Evolutionary conservation across 2,329 filamentous ascomycete species (phyloP).

Genomic region (Aspergillus fumigatus): DNA sequence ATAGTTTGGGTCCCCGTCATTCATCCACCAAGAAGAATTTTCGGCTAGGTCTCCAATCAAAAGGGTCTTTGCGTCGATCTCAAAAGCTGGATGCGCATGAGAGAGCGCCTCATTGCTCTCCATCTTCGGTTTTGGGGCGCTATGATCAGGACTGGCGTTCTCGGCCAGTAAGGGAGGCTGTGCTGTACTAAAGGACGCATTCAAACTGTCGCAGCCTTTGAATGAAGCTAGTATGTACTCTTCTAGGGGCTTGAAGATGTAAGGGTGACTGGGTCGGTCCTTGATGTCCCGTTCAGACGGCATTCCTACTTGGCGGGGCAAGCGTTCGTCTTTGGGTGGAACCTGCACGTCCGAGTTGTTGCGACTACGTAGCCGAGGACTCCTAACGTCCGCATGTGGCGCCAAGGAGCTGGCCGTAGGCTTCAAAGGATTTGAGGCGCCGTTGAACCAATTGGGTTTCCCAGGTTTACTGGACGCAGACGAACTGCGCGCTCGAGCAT

Average conservation of each 20-base stretch:
- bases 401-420: constrained; percentile 8
- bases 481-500: constrained; percentile 23
- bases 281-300: constrained; percentile 24
- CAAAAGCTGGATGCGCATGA: constrained; percentile 45
- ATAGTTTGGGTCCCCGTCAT: constrained; percentile 45
- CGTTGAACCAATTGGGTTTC: constrained; percentile 10
- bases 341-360: constrained; percentile 28
- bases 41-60: constrained; percentile 72
- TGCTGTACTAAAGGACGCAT: constrained; percentile 64
- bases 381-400: constrained; percentile 16
- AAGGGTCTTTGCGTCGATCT: constrained; percentile 70
- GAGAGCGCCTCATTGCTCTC: constrained; percentile 28
- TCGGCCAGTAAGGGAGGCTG: constrained; percentile 41
- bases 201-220: constrained; percentile 66
- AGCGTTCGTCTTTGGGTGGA: constrained; percentile 16
- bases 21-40: constrained; percentile 80
- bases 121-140: constrained; percentile 29
- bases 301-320: constrained; percentile 14
- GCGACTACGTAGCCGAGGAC: constrained; percentile 18
- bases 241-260: constrained; percentile 71
- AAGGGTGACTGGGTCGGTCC: constrained; percentile 39
- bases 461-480: constrained; percentile 22
- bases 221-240: constrained; percentile 70
- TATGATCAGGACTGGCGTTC: constrained; percentile 46
- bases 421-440: constrained; percentile 14